Percentiles rank a stretch among this genome's conserved stretches.
Evolutionary conservation across 225 moss, liverwort and hornwort species (phyloP).

Genomic region (Rhytidiadelphus loreus): DNA sequence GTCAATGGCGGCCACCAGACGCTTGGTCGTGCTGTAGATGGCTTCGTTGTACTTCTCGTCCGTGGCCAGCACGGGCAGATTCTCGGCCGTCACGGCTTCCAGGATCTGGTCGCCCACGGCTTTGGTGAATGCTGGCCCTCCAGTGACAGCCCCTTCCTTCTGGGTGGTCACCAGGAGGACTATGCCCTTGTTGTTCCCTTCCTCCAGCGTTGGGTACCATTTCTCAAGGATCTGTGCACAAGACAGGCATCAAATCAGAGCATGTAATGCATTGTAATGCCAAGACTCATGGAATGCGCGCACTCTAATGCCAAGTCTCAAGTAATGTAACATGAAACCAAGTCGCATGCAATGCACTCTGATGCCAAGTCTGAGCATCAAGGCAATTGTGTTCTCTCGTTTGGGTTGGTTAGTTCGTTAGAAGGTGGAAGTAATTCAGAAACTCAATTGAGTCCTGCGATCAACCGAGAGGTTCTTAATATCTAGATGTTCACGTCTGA

Average conservation of each 20-base stretch:
- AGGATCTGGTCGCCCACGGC: constrained; percentile 71
- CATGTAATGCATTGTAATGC: neutral
- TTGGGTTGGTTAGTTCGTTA: neutral
- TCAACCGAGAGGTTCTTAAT: neutral
- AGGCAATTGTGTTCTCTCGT: neutral
- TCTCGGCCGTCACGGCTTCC: constrained; percentile 78
- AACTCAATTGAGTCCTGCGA: neutral
- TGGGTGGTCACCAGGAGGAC: constrained; percentile 93
- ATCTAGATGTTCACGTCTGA: neutral
- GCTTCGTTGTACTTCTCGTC: constrained; percentile 99
- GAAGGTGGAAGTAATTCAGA: neutral
- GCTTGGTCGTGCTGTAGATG: constrained; percentile 86
- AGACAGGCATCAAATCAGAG: neutral
- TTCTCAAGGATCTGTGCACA: constrained; percentile 67
- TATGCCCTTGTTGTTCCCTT: constrained; percentile 85
- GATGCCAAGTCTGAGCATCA: neutral
- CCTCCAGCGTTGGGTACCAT: constrained; percentile 92
- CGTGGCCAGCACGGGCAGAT: constrained; percentile 85
- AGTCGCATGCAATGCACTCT: neutral
- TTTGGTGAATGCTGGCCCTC: constrained; percentile 72
- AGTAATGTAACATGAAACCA: neutral
- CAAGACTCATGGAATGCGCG: neutral
- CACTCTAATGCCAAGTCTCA: neutral
- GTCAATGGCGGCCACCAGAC: constrained; percentile 71
- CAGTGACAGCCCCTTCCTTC: constrained; percentile 94